Conservation (phyloP, 2,329 filamentous ascomycete species). For the Ascocoryne sarcoides region DNA sequence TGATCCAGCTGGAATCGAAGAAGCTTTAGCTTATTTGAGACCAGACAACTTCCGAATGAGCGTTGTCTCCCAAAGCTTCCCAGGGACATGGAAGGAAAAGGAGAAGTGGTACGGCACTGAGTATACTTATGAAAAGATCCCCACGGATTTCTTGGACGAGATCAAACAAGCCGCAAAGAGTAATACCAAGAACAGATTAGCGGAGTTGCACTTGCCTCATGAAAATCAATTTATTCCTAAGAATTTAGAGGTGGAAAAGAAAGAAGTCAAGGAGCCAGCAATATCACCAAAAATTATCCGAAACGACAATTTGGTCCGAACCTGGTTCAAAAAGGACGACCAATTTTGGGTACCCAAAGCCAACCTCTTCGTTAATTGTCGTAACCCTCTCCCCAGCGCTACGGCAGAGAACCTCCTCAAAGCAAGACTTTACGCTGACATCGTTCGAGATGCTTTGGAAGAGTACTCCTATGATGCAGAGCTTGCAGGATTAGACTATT, state of each 20-base stretch:
- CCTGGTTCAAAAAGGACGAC: slow-evolving; percentile 98
- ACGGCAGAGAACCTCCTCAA: slow-evolving; percentile 74
- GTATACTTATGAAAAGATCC: slow-evolving; percentile 75
- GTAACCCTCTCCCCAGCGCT: slow-evolving; percentile 69
- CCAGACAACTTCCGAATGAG: slow-evolving; percentile 86
- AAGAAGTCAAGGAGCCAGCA: slow-evolving; percentile 68
- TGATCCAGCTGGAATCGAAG: slow-evolving; percentile 64
- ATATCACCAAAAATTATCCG: slow-evolving; percentile 73
- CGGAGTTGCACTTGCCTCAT: slow-evolving; percentile 76
- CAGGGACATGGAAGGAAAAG: slow-evolving; percentile 75
- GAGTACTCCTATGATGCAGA: slow-evolving; percentile 97
- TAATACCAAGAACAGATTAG: slow-evolving; percentile 48
- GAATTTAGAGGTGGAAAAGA: slow-evolving; percentile 89
- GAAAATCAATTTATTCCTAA: slow-evolving; percentile 95
- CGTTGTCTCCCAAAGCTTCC: slow-evolving; percentile 74
- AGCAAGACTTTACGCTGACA: slow-evolving; percentile 69
- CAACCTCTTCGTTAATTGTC: slow-evolving; percentile 71
- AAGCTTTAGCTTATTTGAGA: slow-evolving; percentile 63
- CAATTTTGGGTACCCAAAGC: slow-evolving; percentile 97
- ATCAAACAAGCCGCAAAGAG: slow-evolving; percentile 56
- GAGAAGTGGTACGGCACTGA: slow-evolving; percentile 99
- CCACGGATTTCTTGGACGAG: slow-evolving; percentile 63
- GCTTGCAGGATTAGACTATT: slow-evolving; percentile 79
- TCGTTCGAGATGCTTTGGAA: slow-evolving; percentile 80
- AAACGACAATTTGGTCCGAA: slow-evolving; percentile 69